phyloP scores from a whole-genome alignment of 306 rosid species.

The Vachellia pachyceras region DNA sequence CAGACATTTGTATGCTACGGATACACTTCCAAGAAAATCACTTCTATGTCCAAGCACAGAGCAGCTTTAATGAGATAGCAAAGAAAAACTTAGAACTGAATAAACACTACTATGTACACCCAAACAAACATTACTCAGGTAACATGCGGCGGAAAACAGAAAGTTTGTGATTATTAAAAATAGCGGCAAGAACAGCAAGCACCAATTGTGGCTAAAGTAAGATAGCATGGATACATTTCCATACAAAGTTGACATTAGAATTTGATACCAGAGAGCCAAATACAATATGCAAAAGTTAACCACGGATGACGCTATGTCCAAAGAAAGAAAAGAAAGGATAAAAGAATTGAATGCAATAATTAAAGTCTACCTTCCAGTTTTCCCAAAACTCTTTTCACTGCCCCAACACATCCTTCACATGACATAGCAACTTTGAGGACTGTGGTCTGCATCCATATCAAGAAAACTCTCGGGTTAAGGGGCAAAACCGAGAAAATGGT shows the following conservation, averaged over 20 bases:
- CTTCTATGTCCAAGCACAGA: background rate
- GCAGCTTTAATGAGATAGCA: background rate
- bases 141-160: background rate
- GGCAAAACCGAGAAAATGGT: constrained; percentile 1
- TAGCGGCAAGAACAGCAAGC: background rate
- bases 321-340: background rate
- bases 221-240: background rate
- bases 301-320: background rate
- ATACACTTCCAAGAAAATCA: background rate
- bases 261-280: constrained; percentile 5
- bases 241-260: constrained; percentile 7
- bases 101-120: background rate
- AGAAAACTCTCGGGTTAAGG: background rate
- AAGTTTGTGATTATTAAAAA: background rate
- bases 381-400: constrained; percentile 89
- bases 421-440: constrained; percentile 96
- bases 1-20: background rate
- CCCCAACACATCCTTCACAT: constrained; percentile 90
- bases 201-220: background rate
- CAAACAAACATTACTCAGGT: background rate
- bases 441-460: constrained; percentile 65
- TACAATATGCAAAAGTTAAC: background rate
- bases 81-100: background rate
- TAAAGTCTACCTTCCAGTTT: constrained; percentile 77
- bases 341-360: background rate